Conservation (phyloP, 176 grass and related monocot genomes). For the Carex parvula region DNA sequence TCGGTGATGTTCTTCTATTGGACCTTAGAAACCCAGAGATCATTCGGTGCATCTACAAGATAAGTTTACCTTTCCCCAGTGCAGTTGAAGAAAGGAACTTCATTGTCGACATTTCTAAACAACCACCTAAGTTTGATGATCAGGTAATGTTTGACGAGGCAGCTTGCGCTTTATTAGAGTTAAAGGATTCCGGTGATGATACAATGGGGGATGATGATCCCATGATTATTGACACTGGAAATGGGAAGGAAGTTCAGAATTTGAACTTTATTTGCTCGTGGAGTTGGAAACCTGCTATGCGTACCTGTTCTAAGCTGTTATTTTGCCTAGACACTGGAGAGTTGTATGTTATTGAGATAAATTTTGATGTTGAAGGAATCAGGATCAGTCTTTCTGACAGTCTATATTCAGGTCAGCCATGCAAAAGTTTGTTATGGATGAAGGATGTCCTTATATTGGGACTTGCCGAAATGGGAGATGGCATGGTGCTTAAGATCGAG, state of each 20-base stretch:
- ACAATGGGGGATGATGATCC: slow-evolving; percentile 67
- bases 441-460: slow-evolving; percentile 63
- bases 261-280: slow-evolving; percentile 75
- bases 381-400: slow-evolving; percentile 55
- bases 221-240: slow-evolving; percentile 83
- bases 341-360: slow-evolving; percentile 77
- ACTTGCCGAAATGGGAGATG: slow-evolving; percentile 96
- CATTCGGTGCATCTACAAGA: slow-evolving; percentile 58
- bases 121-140: slow-evolving; percentile 62
- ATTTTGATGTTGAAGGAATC: slow-evolving; percentile 49
- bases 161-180: slow-evolving; percentile 92
- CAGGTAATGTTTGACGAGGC: slow-evolving; percentile 57
- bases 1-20: slow-evolving; percentile 79
- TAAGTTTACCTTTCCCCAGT: slow-evolving; percentile 43
- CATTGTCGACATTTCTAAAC: slow-evolving; percentile 69
- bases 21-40: slow-evolving; percentile 77
- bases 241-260: slow-evolving; percentile 44
- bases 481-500: slow-evolving; percentile 74
- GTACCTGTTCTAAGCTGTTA: slow-evolving; percentile 56
- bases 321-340: slow-evolving; percentile 88
- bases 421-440: slow-evolving; percentile 74
- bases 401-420: slow-evolving; percentile 56
- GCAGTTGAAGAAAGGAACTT: slow-evolving; percentile 54
- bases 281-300: slow-evolving; percentile 77
- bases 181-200: slow-evolving; percentile 74